Base-by-base conservation (phyloP, 2,329 filamentous ascomycete species). In the Diatrype stigma region DNA sequence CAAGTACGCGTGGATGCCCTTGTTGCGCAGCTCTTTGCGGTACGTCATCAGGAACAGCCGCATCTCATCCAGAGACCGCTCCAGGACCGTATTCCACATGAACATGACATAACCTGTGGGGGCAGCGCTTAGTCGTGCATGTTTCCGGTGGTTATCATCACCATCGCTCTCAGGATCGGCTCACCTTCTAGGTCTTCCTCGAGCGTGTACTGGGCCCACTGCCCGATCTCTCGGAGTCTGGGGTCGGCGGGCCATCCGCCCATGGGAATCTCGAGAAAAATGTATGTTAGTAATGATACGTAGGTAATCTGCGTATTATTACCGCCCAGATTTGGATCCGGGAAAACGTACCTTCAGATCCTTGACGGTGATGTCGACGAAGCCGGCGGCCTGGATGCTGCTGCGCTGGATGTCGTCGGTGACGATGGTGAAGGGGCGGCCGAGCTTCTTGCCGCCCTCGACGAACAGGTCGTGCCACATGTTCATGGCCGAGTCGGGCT, bases 171-270 rank as follows among this genome's bases (percentile, higher is more conserved):
- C n/a, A 19, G 34, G 14, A 17, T 12, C 16, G 12, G 35, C 51
- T 54, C 42, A 52, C 55, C 56, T 50, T 58, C 56, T 1, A 58
- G 40, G 22, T 58, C 56, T 16, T 58, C 54, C 44, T 58, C 56
- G 6, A 58, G 47, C 17, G 49, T 55, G 26, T 53, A 58, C 23
- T 58, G 56, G 19, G 52, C 52, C 56, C 56, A 37, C 14, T 37
- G 34, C 6, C 50, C 50, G 12, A 51, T 32, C 40, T 51, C 50
- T 8, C 46, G 35, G 11, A 45, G 34, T 19, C 35, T 45, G 6
- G 26, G 28, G 32, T 51, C 46, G 10, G 37, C 19, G 14, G 40
- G 22, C 30, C 37, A 47, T 6, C n/a, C 7, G 3, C 35, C 30
- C 21, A 45, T 8, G 11, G 50, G 50, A 19, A 47, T 26, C 40